Evolutionary conservation across 768 basidiomycete species (phyloP), one percentile per base, ranked within the genome.

Genomic region (Mycena haematopus): DNA sequence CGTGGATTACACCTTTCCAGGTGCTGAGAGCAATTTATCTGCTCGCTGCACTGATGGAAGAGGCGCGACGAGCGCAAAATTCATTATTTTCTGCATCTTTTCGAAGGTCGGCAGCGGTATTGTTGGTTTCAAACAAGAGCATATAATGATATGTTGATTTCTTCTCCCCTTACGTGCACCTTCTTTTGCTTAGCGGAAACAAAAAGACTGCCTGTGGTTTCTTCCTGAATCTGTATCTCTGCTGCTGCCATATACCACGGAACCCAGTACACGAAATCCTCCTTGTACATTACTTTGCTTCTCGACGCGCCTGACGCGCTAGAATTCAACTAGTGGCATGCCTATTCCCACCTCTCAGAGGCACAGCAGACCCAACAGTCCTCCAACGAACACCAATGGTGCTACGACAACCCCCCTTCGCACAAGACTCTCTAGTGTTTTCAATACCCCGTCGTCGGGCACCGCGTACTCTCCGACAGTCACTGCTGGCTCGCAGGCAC

Each of bases 311-410:
- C 62, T 27, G 60, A 56, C 53, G 57, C 57, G 29, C 49, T 36
- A 14, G 17, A 42, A 42, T 3, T 42, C 45, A 29, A 21, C 46
- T 29, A 24, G n/a, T 33, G 44, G 35, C 15, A 65, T 65, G 63
- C 54, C 63, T 65, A 46, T 65, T 11, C 58, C 54, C 21, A 60
- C 58, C 8, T 60, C 58, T 4, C 58, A 65, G 58, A 44, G 63
- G 31, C 58, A 60, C 45, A 60, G 58, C 10, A 56, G 63, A 57
- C 58, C 58, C 44, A 65, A 60, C n/a, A 65, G 63, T 46, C 63
- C 63, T 10, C 58, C 58, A 1, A 63, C 55, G 9, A 56, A 36
- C 21, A n/a, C 31, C 14, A 46, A 51, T 11, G 29, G 52, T 24
- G 8, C 62, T 11, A 52, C 58, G 7, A 42, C 53, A 19, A 59